Base-by-base conservation (phyloP, 2,329 filamentous ascomycete species). In the Colletotrichum phormii region DNA sequence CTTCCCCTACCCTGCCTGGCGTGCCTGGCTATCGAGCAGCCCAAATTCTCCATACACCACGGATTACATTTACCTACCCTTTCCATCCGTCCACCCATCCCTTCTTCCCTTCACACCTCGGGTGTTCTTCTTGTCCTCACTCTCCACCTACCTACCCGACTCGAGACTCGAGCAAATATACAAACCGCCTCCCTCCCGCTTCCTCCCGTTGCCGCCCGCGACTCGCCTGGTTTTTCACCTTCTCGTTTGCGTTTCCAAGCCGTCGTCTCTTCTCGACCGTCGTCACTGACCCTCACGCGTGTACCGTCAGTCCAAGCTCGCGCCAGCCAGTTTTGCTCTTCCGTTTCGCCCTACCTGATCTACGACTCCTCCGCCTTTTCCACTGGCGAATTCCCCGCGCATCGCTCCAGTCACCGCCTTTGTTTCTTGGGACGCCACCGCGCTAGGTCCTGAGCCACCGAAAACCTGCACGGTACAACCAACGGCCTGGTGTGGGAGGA, bases 361-460 rank as follows among this genome's bases (percentile, higher is more conserved):
- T 24, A 33, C 60, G 13, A 63, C 42, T 29, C 11, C 31, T 64
- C 61, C 49, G 29, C 49, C 46, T 54, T 69, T 59, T 69, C 13
- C 33, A 72, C 66, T 64, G 70, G 70, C 70, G 65, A 69, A 72
- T 75, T 61, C 67, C 75, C 70, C 74, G 68, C 73, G 58, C 72
- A 69, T 75, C 73, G 55, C 72, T 66, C 70, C 61, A 67, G 75
- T 75, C 75, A 76, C 74, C 75, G 74, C 75, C 74, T 74, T 75
- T 76, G 73, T 75, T 73, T 75, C 66, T 66, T 65, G 67, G 69
- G 66, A 71, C 74, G 73, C 73, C 64, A 75, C 74, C 67, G 63
- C 73, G 69, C 74, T 72, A 72, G 64, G 70, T 72, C 66, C 70
- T 69, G 70, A 72, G 70, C 71, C 71, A 73, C 61, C 67, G 33